A percentile compares a stretch with the other conserved stretches of the same genome.
These are phyloP conservation scores for Lecanicillium sp. DNA, from an alignment of 2,329 filamentous ascomycete species.

Conservation along the genomic window DNA sequence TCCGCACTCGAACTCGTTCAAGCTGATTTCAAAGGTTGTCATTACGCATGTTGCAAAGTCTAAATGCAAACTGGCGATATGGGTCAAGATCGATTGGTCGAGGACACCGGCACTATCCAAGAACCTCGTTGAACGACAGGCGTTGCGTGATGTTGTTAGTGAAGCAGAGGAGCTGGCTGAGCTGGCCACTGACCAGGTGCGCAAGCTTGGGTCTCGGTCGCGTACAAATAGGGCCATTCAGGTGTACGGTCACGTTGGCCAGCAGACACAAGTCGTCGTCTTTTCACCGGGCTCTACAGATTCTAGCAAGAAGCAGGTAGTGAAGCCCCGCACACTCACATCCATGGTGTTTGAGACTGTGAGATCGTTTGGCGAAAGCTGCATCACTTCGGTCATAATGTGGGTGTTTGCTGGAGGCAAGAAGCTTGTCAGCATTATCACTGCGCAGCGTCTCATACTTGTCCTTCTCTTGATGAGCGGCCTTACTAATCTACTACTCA, in stretches of 20 bases:
- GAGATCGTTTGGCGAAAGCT: slow-evolving; percentile 67
- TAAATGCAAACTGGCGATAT: slow-evolving; percentile 84
- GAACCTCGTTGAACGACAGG: slow-evolving; percentile 58
- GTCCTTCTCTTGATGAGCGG: slow-evolving; percentile 60
- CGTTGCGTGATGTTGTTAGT: slow-evolving; percentile 64
- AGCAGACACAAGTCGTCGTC: slow-evolving; percentile 55
- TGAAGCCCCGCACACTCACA: slow-evolving; percentile 55
- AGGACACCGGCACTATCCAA: slow-evolving; percentile 55
- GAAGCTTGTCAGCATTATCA: slow-evolving; percentile 59
- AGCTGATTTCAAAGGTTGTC: slow-evolving; percentile 80
- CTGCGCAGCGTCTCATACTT: slow-evolving; percentile 69
- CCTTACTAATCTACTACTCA: slow-evolving; percentile 66
- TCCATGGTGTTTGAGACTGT: slow-evolving; percentile 66
- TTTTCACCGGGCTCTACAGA: slow-evolving; percentile 46
- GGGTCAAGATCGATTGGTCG: slow-evolving; percentile 81
- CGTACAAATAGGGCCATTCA: slow-evolving; percentile 71
- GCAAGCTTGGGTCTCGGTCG: slow-evolving; percentile 63
- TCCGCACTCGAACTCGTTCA: slow-evolving; percentile 71
- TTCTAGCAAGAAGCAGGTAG: slow-evolving; percentile 45
- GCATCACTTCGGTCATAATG: slow-evolving; percentile 68
- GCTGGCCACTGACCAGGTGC: slow-evolving; percentile 69
- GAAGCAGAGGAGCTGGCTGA: slow-evolving; percentile 70
- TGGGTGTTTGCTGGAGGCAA: slow-evolving; percentile 61
- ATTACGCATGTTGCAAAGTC: slow-evolving; percentile 91
- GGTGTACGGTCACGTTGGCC: slow-evolving; percentile 70